These are phyloP conservation scores for Debaryomycetaceae sp. DNA, from an alignment of 1,139 yeast species.

Conservation along the genomic window DNA sequence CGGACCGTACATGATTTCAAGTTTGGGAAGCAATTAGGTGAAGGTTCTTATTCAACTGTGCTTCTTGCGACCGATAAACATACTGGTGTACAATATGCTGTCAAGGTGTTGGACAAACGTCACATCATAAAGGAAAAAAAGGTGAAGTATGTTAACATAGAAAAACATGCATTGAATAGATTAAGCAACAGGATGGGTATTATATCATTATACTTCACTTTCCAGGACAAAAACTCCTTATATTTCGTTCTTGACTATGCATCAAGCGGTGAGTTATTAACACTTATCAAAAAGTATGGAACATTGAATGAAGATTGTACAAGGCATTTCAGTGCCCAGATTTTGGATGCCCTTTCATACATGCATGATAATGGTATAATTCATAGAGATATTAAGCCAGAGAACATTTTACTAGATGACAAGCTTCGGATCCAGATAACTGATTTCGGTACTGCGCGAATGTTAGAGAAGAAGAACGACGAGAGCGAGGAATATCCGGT, in stretches of 20 bases:
- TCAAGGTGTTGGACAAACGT: conserved; percentile 85
- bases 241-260: conserved; percentile 94
- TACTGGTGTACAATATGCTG: conserved; percentile 75
- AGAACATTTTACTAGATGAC: conserved; percentile 63
- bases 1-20: conserved; percentile 80
- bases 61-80: conserved; percentile 79
- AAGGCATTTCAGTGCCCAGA: conserved; percentile 64
- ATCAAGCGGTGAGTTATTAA: conserved; percentile 83
- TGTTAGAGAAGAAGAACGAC: conserved; percentile 45
- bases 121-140: conserved; percentile 94
- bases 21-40: conserved; percentile 85
- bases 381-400: conserved; percentile 81
- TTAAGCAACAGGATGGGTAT: conserved; percentile 72
- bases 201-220: conserved; percentile 84
- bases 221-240: conserved; percentile 84
- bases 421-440: conserved; percentile 69
- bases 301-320: conserved; percentile 77
- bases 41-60: conserved; percentile 95
- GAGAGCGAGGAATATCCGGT: conserved; percentile 40
- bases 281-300: conserved; percentile 73
- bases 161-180: conserved; percentile 85
- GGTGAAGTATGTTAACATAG: conserved; percentile 93
- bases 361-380: conserved; percentile 75
- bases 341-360: conserved; percentile 60
- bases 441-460: conserved; percentile 77